Base-by-base conservation (phyloP, 2,329 filamentous ascomycete species). In the Fusarium multiceps region DNA sequence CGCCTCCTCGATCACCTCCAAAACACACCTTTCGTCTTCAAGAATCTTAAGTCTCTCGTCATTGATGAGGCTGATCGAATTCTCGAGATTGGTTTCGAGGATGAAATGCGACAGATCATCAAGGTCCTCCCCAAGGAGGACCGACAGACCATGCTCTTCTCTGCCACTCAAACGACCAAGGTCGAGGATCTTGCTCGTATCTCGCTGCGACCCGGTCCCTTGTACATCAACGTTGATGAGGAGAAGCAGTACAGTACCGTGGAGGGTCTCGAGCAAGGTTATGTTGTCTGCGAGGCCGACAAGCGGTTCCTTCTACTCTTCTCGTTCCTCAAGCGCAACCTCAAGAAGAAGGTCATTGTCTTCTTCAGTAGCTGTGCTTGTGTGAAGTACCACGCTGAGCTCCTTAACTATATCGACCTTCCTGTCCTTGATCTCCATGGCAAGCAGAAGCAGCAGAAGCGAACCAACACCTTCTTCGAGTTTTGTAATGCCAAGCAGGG, bases 381-480 rank as follows among this genome's bases (percentile, higher is more conserved):
- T 72, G 95, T 98, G 76, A 97, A 97, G 80, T 99, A 98, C 82
- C 94, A 97, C 81, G 90, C 93, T 27, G 94, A 98, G 80, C 88
- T 99, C 28, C 89, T 99, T 72, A 98, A 98, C 84, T 98, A 97
- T 83, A 98, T 98, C 76, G 96, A 98, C 80, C 87, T 98, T 42
- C 94, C 92, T 7, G 93, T 97, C 4, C 86, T 97, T 45, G 92
- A 93, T 73, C 85, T 97, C 10, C 93, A 97, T 80, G 96, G 94
- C 72, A 98, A 99, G 83, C 93, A 97, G 82, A 99, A 99, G 82
- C 96, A 99, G 82, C 94, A 98, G 82, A 97, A 97, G 81, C 92
- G 96, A n/a, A 99, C 96, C 25, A 97, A 97, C 78, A 97, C 94
- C 1, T 99, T 99, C 80, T 99, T 98, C 80, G 95, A 98, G 79